These are phyloP conservation scores for Salix exigua DNA, from an alignment of 345 rosid genomes.

Conservation along the genomic window DNA sequence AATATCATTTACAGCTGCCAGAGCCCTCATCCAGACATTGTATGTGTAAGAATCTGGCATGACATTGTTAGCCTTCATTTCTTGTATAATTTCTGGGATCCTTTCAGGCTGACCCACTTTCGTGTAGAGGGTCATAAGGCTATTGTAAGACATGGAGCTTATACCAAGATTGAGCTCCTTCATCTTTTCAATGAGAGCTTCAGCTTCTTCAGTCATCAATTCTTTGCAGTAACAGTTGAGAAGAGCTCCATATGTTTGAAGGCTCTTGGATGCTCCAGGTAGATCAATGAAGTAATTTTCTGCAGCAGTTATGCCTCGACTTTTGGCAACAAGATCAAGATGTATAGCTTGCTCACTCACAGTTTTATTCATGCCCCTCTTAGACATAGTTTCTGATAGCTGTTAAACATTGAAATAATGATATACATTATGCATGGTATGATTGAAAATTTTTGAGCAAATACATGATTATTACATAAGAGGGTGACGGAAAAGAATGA, in stretches of 20 bases:
- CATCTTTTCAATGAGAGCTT: constrained; percentile 75
- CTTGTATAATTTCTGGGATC: constrained; percentile 65
- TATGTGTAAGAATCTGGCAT: constrained; percentile 65
- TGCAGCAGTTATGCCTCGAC: constrained; percentile 68
- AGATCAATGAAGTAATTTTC: constrained; percentile 76
- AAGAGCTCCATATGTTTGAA: constrained; percentile 73
- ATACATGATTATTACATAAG: neutral
- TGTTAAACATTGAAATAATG: constrained; percentile 18
- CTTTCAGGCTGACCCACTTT: constrained; percentile 59
- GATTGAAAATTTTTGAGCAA: neutral
- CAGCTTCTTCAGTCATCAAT: constrained; percentile 73
- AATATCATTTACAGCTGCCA: constrained; percentile 64
- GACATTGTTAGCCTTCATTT: constrained; percentile 63
- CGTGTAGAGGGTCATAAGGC: constrained; percentile 84
- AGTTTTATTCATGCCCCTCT: constrained; percentile 85
- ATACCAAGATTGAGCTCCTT: constrained; percentile 75
- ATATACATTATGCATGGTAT: neutral
- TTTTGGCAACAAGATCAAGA: constrained; percentile 87
- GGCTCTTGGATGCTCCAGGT: constrained; percentile 74
- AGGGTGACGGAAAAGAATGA: neutral
- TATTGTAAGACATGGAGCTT: constrained; percentile 76
- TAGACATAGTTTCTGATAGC: constrained; percentile 79
- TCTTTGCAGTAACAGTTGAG: constrained; percentile 88
- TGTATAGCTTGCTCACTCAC: constrained; percentile 94
- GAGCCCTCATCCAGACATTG: constrained; percentile 94